Evolutionary conservation across 768 basidiomycete species (phyloP), one percentile per base, ranked within the genome.

Genomic region (Fistulinella prunicolor): DNA sequence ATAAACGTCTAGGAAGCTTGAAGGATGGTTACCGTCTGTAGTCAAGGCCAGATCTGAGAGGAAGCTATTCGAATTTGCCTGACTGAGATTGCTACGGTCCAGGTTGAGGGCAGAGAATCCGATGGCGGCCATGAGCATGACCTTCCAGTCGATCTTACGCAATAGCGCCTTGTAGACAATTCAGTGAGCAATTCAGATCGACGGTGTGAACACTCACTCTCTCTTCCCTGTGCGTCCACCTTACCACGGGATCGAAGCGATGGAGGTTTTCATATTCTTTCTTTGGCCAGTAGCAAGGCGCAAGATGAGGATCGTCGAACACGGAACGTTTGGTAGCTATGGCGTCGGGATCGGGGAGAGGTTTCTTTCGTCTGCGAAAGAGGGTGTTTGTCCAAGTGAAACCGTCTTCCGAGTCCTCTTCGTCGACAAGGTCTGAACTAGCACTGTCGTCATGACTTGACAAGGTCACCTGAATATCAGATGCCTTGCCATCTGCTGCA

Each of bases 141-240:
- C 75, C 50, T 73, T 82, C 76, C 77, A 81, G 55, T 85, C 81
- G 24, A 81, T 71, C 54, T 79, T 81, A 37, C 80, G 68, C 21
- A 81, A 58, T 8, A 81, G 58, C 10, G 67, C 70, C 76, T 81
- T 36, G 17, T 12, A 14, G 30, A 30, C 9, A 9, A 21, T 49
- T 24, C n/a, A n/a, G n/a, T n/a, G n/a, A 42, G 24, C 10, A 12
- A 12, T 20, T 5, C 7, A 22, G 13, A 16, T n/a, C 2, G 9
- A 45, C n/a, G 13, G 17, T 32, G 26, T 16, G 17, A 21, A 19
- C 0, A 58, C 67, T 44, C 23, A 72, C 74, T 59, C 61, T 69
- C 57, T 85, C 80, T 58, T 84, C 81, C 34, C 73, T 61, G 48
- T 72, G 70, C 4, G 82, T 82, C 83, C 83, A 86, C 16, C 83